Percentiles rank a stretch among this genome's conserved stretches.
These are phyloP conservation scores for Arthrobotrys conoides DNA, from an alignment of 2,329 filamentous ascomycete species.

Conservation along the genomic window DNA sequence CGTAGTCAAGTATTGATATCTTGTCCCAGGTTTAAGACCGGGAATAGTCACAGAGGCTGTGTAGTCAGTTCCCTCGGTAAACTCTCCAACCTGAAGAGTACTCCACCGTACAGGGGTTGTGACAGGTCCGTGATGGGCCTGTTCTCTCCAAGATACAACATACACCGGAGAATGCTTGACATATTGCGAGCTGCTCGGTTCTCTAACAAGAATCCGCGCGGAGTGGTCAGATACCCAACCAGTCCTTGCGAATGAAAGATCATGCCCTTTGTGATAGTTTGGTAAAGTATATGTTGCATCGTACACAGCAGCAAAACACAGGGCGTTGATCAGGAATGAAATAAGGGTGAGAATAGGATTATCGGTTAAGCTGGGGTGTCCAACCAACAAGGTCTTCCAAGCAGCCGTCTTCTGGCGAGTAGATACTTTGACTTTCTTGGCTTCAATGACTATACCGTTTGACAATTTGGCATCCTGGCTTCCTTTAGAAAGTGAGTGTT, in stretches of 20 bases:
- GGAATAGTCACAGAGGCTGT: conserved; percentile 79
- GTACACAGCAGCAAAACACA: conserved; percentile 77
- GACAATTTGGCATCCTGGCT: conserved; percentile 18
- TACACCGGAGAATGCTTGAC: conserved; percentile 79
- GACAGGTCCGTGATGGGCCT: conserved; percentile 65
- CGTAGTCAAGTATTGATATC: conserved; percentile 87
- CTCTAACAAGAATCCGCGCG: conserved; percentile 85
- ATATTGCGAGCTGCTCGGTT: conserved; percentile 75
- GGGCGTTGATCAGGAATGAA: conserved; percentile 80
- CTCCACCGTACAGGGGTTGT: conserved; percentile 66
- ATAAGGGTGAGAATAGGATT: conserved; percentile 74
- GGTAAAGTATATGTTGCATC: conserved; percentile 84
- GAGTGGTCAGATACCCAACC: conserved; percentile 87
- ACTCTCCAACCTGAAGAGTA: conserved; percentile 73
- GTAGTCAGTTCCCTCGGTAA: conserved; percentile 84
- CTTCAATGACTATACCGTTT: conserved; percentile 61
- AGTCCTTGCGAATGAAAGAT: conserved; percentile 86
- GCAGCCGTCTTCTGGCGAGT: conserved; percentile 68
- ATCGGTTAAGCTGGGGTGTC: conserved; percentile 81
- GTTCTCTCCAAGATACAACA: conserved; percentile 75
- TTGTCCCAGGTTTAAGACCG: conserved; percentile 77
- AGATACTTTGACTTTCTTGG: conserved; percentile 68
- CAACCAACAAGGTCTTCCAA: conserved; percentile 79
- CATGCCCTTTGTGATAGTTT: conserved; percentile 77
- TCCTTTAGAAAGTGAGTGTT: conserved; percentile 22